A percentile compares a stretch with the other conserved stretches of the same genome.
phyloP scores from a whole-genome alignment of 768 basidiomycete species.

The Lactarius indigo region DNA sequence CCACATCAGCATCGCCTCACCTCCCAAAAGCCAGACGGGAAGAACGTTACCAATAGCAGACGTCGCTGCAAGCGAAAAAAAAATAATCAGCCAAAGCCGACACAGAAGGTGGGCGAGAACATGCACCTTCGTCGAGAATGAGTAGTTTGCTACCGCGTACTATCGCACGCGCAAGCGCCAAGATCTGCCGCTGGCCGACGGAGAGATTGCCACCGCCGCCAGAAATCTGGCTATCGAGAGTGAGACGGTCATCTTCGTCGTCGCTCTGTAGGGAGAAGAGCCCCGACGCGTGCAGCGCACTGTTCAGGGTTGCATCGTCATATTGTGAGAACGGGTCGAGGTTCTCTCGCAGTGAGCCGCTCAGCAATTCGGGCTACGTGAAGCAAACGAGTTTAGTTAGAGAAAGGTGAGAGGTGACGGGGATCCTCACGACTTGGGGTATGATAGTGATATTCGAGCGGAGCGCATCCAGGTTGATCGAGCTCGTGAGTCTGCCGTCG shows the following conservation, averaged over 20 bases:
- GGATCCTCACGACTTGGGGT: slow-evolving; percentile 46
- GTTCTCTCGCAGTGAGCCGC: slow-evolving; percentile 54
- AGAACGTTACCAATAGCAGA: slow-evolving; percentile 40
- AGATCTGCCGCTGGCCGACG: slow-evolving; percentile 60
- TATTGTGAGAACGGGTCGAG: slow-evolving; percentile 58
- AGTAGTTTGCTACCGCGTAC: slow-evolving; percentile 53
- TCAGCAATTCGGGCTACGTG: slow-evolving; percentile 46
- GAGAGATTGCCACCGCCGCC: slow-evolving; percentile 46
- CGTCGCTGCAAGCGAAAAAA: slow-evolving; percentile 34
- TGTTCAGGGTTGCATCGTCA: slow-evolving; percentile 50
- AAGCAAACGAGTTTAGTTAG: background rate
- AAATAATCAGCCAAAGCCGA: background rate
- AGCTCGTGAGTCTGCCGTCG: slow-evolving; percentile 44
- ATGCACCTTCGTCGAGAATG: slow-evolving; percentile 52
- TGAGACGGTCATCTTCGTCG: slow-evolving; percentile 36
- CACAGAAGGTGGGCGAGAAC: background rate
- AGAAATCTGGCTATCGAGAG: slow-evolving; percentile 44
- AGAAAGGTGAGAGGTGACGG: background rate
- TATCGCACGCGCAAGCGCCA: slow-evolving; percentile 58
- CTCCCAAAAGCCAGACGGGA: too few species aligned
- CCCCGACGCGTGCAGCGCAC: slow-evolving; percentile 48
- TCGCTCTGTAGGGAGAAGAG: slow-evolving; percentile 41
- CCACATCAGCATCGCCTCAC: background rate
- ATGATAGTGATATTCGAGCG: slow-evolving; percentile 56
- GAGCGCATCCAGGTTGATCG: slow-evolving; percentile 51